Evolutionary conservation across 1,139 yeast genomes (phyloP).

Genomic region (Yamadazyma atmosphaerica): DNA sequence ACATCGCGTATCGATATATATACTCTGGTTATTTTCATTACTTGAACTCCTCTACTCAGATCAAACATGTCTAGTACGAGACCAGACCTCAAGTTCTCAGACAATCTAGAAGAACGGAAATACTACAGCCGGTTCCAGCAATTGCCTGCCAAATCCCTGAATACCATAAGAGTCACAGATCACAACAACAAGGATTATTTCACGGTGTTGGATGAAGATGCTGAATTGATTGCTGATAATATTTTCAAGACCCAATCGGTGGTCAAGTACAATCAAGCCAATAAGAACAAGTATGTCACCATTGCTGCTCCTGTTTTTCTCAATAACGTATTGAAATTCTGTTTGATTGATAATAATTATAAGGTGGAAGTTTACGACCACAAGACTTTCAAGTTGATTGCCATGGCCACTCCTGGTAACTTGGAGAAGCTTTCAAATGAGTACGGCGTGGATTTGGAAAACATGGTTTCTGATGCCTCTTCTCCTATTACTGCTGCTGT

Average conservation of each 20-base stretch:
- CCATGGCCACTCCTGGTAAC: constrained; percentile 88
- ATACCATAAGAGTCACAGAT: constrained; percentile 68
- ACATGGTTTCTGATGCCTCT: constrained; percentile 57
- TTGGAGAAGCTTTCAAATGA: constrained; percentile 48
- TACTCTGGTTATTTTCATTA: too few relatives aligned
- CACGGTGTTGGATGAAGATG: constrained; percentile 76
- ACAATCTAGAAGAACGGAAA: constrained; percentile 60
- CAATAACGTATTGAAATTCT: constrained; percentile 59
- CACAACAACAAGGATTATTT: constrained; percentile 71
- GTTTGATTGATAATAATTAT: constrained; percentile 66
- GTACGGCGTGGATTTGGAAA: constrained; percentile 64
- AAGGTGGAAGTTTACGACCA: constrained; percentile 75
- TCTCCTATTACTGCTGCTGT: constrained; percentile 77
- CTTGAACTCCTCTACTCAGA: too few relatives aligned
- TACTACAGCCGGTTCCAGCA: constrained; percentile 60
- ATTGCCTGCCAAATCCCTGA: constrained; percentile 48
- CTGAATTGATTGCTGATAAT: constrained; percentile 75
- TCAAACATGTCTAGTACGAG: constrained; percentile 64
- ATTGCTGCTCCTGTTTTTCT: constrained; percentile 73
- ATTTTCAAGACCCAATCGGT: constrained; percentile 84
- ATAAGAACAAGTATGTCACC: constrained; percentile 66
- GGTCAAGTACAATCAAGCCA: constrained; percentile 52
- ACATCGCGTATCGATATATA: neutral
- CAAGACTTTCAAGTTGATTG: constrained; percentile 56
- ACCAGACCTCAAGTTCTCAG: constrained; percentile 74